Evolutionary conservation across 129 eudicot genomes (phyloP), one percentile per base, ranked within the genome.

Genomic region (Mikania micrantha): DNA sequence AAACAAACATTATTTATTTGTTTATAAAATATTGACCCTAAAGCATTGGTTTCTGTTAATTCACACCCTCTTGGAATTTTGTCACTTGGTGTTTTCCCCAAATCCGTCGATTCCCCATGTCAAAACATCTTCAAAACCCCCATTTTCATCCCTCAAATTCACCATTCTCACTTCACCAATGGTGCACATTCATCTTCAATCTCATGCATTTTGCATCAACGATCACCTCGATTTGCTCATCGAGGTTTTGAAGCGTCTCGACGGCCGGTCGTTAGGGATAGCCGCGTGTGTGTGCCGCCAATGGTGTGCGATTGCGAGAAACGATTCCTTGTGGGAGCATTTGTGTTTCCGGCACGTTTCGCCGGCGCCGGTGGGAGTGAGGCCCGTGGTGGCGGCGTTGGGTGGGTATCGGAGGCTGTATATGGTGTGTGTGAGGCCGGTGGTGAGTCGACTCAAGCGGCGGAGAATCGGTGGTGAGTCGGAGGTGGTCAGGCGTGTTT

Each of bases 241-340:
- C 5, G 98, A 85, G 62, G 80, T 92, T 7, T 52, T 92, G 40
- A 80, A 82, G 47, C 67, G 91, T 5, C 85, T 92, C 2, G 98
- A 92, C 52, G 98, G 87, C 22, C 78, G 82, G 0, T 88, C 98
- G 6, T 41, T 91, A 24, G 83, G 83, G 1, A 72, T 76, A 0
- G 91, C 96, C 2, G 88, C 96, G 1, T 83, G 91, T 36, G 98
- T 91, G 3, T 91, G 98, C 63, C 77, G 85, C 4, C 34, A 88
- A 21, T 92, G 98, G 98, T 80, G 83, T 11, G 49, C 82, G 28
- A 69, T 92, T 2, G 66, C 88, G 1, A 74, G 84, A 11, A 88
- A 84, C 60, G 96, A 92, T 73, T 60, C 91, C 31, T 61, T 92
- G 11, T 92, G 98, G 98, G 98, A 92, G 73, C 94, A 88, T 71